phyloP scores from a whole-genome alignment of 2,329 filamentous ascomycete genomes.

The Nannizziopsis barbatae region DNA sequence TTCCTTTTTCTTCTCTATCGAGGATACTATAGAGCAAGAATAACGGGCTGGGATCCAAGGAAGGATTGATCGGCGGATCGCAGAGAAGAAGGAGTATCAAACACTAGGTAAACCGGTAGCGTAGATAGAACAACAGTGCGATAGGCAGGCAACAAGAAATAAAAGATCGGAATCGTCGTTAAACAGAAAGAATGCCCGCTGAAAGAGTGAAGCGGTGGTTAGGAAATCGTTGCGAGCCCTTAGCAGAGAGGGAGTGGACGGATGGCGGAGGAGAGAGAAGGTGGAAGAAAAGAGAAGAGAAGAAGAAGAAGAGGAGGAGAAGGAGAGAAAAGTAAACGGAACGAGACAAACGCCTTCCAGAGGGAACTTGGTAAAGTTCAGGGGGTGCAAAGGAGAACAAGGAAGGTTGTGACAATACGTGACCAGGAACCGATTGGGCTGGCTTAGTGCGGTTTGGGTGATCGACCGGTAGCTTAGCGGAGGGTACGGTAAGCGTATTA shows the following conservation, averaged over 20 bases:
- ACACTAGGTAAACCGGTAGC: not conserved
- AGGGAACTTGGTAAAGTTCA: no score
- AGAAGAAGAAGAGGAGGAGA: conserved; percentile 8
- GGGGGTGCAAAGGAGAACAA: no score
- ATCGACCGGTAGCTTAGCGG: no score
- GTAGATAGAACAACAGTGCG: not conserved
- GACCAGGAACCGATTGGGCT: no score
- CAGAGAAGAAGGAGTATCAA: not conserved
- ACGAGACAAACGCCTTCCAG: no score
- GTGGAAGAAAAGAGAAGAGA: conserved; percentile 7
- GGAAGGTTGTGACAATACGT: no score
- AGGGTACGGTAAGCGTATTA: no score
- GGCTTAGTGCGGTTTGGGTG: no score
- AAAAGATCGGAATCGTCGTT: not conserved
- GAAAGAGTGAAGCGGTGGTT: conserved; percentile 46
- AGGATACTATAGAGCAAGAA: conserved; percentile 12
- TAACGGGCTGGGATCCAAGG: conserved; percentile 24
- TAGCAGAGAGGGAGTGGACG: conserved; percentile 1
- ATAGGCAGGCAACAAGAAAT: not conserved
- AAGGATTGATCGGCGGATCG: conserved; percentile 15
- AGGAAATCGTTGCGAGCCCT: conserved; percentile 10
- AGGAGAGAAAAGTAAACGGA: conserved; percentile 7
- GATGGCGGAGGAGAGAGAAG: conserved; percentile 12
- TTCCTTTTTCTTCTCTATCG: not conserved
- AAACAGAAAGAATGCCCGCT: conserved; percentile 63